phyloP scores from a whole-genome alignment of 495 filamentous ascomycete species.

The Pyrenula massariospora region DNA sequence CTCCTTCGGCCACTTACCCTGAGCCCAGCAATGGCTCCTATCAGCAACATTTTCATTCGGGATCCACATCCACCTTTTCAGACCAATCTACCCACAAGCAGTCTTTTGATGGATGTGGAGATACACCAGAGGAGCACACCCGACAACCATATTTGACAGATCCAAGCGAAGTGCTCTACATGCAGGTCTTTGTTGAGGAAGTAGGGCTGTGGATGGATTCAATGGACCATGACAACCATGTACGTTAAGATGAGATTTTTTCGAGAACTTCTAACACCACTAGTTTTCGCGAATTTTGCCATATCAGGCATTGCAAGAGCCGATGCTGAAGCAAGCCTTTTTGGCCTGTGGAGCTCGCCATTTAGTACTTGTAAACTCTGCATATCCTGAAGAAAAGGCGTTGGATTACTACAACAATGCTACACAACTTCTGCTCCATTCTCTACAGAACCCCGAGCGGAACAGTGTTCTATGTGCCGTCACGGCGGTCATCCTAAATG shows the following conservation, averaged over 20 bases:
- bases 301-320: conserved; percentile 66
- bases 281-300: conserved; percentile 75
- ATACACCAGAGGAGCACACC: neutral
- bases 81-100: neutral
- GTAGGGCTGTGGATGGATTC: conserved; percentile 93
- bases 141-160: conserved; percentile 46
- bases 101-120: neutral
- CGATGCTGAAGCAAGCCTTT: conserved; percentile 86
- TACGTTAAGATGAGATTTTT: conserved; percentile 24
- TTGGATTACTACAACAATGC: conserved; percentile 74
- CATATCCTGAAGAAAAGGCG: conserved; percentile 65
- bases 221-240: conserved; percentile 76
- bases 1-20: neutral
- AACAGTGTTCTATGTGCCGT: conserved; percentile 82
- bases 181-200: conserved; percentile 87
- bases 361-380: conserved; percentile 56
- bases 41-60: neutral
- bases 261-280: conserved; percentile 6
- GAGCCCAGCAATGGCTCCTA: neutral
- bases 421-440: conserved; percentile 57
- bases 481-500: conserved; percentile 76
- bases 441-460: conserved; percentile 68
- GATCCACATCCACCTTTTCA: neutral
- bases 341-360: conserved; percentile 83
- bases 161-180: conserved; percentile 67